phyloP scores from a whole-genome alignment of 129 eudicot genomes.

The Pittosporum tobira region DNA sequence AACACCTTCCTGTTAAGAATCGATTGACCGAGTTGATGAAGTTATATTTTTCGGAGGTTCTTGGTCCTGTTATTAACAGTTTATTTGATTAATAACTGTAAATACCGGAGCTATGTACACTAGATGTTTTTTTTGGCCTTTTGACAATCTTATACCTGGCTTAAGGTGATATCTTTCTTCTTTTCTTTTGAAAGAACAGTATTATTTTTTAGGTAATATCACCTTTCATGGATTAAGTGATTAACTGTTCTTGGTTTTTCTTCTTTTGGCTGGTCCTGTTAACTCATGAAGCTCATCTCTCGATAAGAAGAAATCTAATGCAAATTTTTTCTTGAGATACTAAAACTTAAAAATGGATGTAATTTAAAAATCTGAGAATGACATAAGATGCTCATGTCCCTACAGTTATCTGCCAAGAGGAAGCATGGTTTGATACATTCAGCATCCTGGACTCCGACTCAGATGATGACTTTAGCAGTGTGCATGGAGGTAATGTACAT shows the following conservation, averaged over 20 bases:
- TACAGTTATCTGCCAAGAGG: conserved; percentile 39
- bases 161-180: background rate
- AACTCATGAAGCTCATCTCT: background rate
- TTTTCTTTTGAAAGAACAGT: background rate
- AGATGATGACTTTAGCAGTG: conserved; percentile 72
- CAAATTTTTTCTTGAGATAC: background rate
- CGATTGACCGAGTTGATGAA: too few relatives aligned
- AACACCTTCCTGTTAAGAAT: too few relatives aligned
- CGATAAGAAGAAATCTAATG: background rate
- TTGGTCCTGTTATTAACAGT: too few relatives aligned
- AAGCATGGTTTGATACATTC: conserved; percentile 54
- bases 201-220: background rate
- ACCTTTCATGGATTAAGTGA: too few relatives aligned
- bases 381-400: background rate
- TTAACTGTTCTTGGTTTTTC: background rate
- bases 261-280: background rate
- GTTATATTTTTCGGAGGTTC: too few relatives aligned
- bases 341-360: background rate
- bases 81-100: too few relatives aligned
- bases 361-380: background rate
- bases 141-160: too few relatives aligned
- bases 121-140: too few relatives aligned
- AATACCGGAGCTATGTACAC: too few relatives aligned
- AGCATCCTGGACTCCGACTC: conserved; percentile 6
- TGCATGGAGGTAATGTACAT: conserved; percentile 32